Evolutionary conservation across 2,329 filamentous ascomycete species (phyloP), one percentile per base, ranked within the genome.

Genomic region (Talaromyces sp.): DNA sequence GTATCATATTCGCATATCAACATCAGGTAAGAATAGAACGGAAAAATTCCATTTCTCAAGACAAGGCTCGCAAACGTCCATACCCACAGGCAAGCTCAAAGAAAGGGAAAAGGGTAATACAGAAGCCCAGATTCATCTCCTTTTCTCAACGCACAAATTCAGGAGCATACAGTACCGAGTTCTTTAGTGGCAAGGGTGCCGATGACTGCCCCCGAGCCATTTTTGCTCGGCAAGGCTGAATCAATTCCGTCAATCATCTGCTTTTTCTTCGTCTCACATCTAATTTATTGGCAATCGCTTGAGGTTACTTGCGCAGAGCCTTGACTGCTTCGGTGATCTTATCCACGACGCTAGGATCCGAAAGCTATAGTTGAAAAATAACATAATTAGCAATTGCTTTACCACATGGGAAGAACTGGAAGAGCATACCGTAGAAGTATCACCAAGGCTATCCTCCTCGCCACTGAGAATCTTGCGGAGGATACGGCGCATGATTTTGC

Each of bases 401-500:
- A 51, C n/a, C 10, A 29, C n/a, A 6, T 13, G 6, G 6, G n/a
- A 34, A 7, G 49, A 27, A 6, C 17, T 2, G 38, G 40, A 17
- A 51, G 4, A 17, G 83, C 90, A 83, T 84, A 96, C 92, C 70
- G 95, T 98, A 22, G 91, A 91, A 40, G 85, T 96, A 75, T 99
- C 95, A 72, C 95, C 95, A 63, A 99, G 84, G 80, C 96, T 93
- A 78, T 99, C 95, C 81, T 97, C 94, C 83, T 99, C 95, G 40
- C 94, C 94, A 17, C 93, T 93, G 71, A 99, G 81, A 75, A 99
- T 96, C 91, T 99, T 99, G 73, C 95, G 87, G 83, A 99, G 81
- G 75, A 99, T 96, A 69, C 95, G 89, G 69, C 95, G 88, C 95
- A 99, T 99, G 75, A 99, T 99, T 90, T 99, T 99, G 70, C 95